Conservation (phyloP, 148 eudicot species). For the Rhododendron kiyosumense region DNA sequence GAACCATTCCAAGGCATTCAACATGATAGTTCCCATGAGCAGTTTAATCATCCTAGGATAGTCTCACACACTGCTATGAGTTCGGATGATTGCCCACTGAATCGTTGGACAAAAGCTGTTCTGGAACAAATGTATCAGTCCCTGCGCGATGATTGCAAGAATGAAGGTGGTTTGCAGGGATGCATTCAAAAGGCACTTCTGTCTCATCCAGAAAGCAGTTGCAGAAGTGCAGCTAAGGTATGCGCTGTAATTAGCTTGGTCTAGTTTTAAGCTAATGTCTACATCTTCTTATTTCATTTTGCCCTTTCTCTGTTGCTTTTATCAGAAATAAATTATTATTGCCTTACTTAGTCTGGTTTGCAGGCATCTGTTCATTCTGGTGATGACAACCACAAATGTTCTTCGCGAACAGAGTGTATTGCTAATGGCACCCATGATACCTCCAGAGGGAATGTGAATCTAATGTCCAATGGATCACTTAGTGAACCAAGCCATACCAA, state of each 20-base stretch:
- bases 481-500: conserved; percentile 28
- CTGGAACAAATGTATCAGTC: conserved; percentile 48
- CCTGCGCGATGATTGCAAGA: conserved; percentile 8
- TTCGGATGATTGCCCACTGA: conserved; percentile 37
- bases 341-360: not conserved
- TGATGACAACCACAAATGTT: conserved; percentile 25
- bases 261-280: not conserved
- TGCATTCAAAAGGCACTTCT: conserved; percentile 36
- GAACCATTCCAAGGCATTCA: conserved; percentile 19
- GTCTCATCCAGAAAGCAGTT: conserved; percentile 16
- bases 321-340: not conserved
- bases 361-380: conserved; percentile 35
- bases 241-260: not conserved
- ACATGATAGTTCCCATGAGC: conserved; percentile 23
- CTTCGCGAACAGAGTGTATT: conserved; percentile 15
- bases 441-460: conserved; percentile 24
- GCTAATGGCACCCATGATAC: conserved; percentile 24
- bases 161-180: conserved; percentile 40
- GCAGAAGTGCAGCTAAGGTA: conserved; percentile 35
- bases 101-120: conserved; percentile 34
- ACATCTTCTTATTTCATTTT: not conserved
- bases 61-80: conserved; percentile 29
- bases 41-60: conserved; percentile 31
- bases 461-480: conserved; percentile 37
- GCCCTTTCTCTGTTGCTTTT: not conserved